These are phyloP conservation scores for Letharia lupina DNA, from an alignment of 495 filamentous ascomycete genomes.

Conservation along the genomic window DNA sequence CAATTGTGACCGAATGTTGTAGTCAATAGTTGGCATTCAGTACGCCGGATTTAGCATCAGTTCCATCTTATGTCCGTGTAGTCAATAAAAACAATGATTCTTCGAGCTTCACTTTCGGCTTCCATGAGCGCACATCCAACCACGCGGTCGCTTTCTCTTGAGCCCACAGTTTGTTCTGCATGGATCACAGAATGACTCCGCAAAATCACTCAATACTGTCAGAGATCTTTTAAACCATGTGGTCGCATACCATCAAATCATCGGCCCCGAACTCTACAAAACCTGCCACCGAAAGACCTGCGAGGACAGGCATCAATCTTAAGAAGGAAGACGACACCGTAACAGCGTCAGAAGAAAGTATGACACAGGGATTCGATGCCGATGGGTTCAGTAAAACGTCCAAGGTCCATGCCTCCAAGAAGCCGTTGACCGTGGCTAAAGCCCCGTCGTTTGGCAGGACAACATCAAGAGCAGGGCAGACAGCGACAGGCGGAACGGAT, in stretches of 20 bases:
- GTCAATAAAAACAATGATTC: not conserved
- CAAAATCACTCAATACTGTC: not conserved
- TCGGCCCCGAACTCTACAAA: constrained; percentile 6
- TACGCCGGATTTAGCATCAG: not conserved
- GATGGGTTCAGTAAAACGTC: constrained; percentile 19
- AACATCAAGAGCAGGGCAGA: constrained; percentile 10
- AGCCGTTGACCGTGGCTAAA: constrained; percentile 16
- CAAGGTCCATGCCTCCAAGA: constrained; percentile 11
- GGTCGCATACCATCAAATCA: constrained; percentile 16
- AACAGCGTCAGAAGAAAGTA: not conserved
- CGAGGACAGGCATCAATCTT: not conserved
- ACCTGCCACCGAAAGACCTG: not conserved
- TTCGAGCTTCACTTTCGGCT: not conserved
- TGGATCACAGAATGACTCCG: not conserved
- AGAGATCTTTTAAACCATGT: constrained; percentile 3
- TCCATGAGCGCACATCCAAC: not conserved
- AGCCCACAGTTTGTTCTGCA: no score
- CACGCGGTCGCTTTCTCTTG: not conserved
- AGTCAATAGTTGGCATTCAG: no score
- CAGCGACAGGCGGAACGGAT: constrained; percentile 4
- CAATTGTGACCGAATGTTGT: no score
- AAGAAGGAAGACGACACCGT: not conserved
- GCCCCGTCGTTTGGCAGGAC: constrained; percentile 15
- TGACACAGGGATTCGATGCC: constrained; percentile 6
- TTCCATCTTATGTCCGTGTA: not conserved